These are phyloP conservation scores for Asterophora parasitica DNA, from an alignment of 768 basidiomycete genomes.

Conservation along the genomic window DNA sequence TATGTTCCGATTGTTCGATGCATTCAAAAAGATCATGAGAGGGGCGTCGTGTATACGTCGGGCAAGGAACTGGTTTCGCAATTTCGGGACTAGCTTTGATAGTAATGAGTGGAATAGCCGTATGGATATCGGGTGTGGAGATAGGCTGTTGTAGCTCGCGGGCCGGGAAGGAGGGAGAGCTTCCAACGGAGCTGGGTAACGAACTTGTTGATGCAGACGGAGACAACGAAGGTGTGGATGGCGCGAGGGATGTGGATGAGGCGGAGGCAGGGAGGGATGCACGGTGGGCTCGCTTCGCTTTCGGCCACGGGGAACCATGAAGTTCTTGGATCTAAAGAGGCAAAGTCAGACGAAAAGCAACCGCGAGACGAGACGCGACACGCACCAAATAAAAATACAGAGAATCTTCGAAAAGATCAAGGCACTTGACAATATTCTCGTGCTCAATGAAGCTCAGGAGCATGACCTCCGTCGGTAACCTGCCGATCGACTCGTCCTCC, in stretches of 20 bases:
- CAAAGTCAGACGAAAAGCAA: conserved; percentile 1
- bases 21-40: conserved; percentile 95
- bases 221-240: conserved; percentile 51
- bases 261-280: conserved; percentile 19
- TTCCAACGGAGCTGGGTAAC: conserved; percentile 35
- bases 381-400: conserved; percentile 84
- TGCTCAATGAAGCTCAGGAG: conserved; percentile 72
- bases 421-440: conserved; percentile 75
- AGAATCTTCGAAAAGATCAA: conserved; percentile 81
- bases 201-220: conserved; percentile 51
- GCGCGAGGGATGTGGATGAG: conserved; percentile 23
- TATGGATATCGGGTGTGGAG: neutral
- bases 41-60: conserved; percentile 59
- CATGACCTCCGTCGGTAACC: conserved; percentile 77
- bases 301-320: conserved; percentile 87
- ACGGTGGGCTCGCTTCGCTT: conserved; percentile 27
- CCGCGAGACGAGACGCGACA: conserved; percentile 12
- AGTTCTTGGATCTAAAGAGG: conserved; percentile 76
- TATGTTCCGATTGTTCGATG: conserved; percentile 82
- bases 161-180: conserved; percentile 28
- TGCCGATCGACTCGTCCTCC: conserved; percentile 54
- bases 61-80: conserved; percentile 23
- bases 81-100: conserved; percentile 15
- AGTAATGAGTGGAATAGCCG: neutral
- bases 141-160: conserved; percentile 5